phyloP scores from a whole-genome alignment of 225 moss, liverwort and hornwort species.

The Polytrichum formosum region DNA sequence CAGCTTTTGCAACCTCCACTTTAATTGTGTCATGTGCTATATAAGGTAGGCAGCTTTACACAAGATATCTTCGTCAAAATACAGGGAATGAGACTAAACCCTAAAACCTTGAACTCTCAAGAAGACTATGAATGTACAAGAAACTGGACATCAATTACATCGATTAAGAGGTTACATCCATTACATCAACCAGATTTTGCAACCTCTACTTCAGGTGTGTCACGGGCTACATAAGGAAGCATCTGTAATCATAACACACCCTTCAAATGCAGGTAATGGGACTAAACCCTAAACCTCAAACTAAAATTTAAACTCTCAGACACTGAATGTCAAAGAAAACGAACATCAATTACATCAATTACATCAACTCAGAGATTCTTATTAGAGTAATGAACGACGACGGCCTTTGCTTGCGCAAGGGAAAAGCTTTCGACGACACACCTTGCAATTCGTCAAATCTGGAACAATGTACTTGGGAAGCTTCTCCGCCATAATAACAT shows the following conservation, averaged over 20 bases:
- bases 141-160: neutral
- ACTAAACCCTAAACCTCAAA: neutral
- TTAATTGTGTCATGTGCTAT: constrained; percentile 39
- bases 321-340: neutral
- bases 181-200: neutral
- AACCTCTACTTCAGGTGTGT: constrained; percentile 24
- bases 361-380: neutral
- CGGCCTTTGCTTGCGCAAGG: neutral
- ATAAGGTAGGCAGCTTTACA: constrained; percentile 36
- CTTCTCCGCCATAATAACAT: constrained; percentile 78
- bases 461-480: constrained; percentile 70
- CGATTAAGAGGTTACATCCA: neutral
- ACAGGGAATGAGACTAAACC: neutral
- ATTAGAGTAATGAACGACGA: neutral
- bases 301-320: neutral
- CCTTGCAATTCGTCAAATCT: constrained; percentile 75
- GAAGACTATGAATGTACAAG: neutral
- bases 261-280: neutral
- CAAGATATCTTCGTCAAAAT: neutral
- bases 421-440: constrained; percentile 9
- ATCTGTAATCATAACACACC: constrained; percentile 16
- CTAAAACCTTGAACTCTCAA: neutral
- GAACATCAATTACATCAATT: neutral
- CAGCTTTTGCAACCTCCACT: neutral
- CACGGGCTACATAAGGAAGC: constrained; percentile 39